phyloP scores from a whole-genome alignment of 2,329 filamentous ascomycete species.

The Zymoseptoria pseudotritici region DNA sequence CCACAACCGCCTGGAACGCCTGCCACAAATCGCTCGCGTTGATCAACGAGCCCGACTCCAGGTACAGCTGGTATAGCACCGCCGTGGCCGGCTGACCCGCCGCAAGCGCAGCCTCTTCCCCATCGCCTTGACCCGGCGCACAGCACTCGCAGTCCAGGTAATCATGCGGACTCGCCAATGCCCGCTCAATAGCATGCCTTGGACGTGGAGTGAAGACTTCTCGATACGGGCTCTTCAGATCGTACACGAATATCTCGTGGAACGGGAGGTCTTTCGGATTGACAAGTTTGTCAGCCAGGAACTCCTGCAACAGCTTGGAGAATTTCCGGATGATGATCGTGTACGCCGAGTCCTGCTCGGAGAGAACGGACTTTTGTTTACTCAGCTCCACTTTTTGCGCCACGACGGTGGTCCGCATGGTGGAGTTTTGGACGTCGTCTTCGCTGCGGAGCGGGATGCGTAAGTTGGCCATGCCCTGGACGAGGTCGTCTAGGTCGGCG shows the following conservation, averaged over 20 bases:
- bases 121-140: constrained; percentile 30
- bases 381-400: constrained; percentile 75
- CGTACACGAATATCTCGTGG: constrained; percentile 69
- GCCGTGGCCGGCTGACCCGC: constrained; percentile 62
- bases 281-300: constrained; percentile 41
- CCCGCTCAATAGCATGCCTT: constrained; percentile 62
- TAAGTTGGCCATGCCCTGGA: constrained; percentile 10
- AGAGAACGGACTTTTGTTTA: constrained; percentile 63
- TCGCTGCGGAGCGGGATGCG: constrained; percentile 56
- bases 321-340: constrained; percentile 57
- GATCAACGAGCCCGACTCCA: constrained; percentile 68
- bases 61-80: constrained; percentile 70
- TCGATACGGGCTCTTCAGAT: constrained; percentile 59
- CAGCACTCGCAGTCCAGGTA: constrained; percentile 71
- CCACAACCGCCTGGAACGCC: constrained; percentile 61
- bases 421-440: constrained; percentile 63
- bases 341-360: constrained; percentile 62
- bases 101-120: constrained; percentile 43
- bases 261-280: constrained; percentile 50
- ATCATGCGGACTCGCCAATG: constrained; percentile 64
- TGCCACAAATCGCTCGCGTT: constrained; percentile 75
- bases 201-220: constrained; percentile 71
- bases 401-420: constrained; percentile 68
- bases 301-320: constrained; percentile 43
- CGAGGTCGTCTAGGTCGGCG: constrained; percentile 18